Conservation (phyloP, 768 basidiomycete species). For the Suillus sp. region DNA sequence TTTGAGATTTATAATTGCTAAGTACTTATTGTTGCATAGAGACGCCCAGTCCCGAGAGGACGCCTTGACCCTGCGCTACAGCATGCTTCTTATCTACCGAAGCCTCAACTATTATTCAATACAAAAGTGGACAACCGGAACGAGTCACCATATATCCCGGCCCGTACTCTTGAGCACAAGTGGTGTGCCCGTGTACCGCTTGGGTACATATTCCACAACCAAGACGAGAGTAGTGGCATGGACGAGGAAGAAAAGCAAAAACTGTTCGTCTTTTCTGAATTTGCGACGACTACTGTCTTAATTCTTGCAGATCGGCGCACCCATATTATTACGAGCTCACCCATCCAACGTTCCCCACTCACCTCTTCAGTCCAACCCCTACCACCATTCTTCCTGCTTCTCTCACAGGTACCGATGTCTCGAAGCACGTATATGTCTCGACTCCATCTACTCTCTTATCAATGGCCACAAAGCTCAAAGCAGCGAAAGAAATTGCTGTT, state of each 20-base stretch:
- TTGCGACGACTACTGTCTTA: neutral
- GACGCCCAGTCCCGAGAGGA: constrained; percentile 38
- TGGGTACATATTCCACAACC: constrained; percentile 54
- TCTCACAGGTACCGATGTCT: constrained; percentile 50
- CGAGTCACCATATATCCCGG: constrained; percentile 63
- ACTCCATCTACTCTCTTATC: constrained; percentile 53
- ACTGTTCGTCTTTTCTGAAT: constrained; percentile 14
- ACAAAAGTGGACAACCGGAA: constrained; percentile 58
- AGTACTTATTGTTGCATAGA: constrained; percentile 27
- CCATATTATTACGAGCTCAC: constrained; percentile 88
- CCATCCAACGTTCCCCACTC: constrained; percentile 68
- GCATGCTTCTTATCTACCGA: constrained; percentile 73
- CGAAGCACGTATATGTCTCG: constrained; percentile 67
- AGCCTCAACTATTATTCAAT: constrained; percentile 82
- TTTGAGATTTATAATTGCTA: neutral
- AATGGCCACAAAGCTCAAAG: constrained; percentile 70
- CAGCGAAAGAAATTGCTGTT: constrained; percentile 79
- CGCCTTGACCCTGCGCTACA: constrained; percentile 63
- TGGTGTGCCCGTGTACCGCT: constrained; percentile 83
- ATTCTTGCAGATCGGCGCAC: constrained; percentile 46
- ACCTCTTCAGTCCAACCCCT: constrained; percentile 56
- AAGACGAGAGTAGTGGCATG: constrained; percentile 25
- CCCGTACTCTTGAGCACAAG: constrained; percentile 61
- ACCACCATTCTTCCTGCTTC: constrained; percentile 55
- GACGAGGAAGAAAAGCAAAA: constrained; percentile 25